phyloP scores from a whole-genome alignment of 2,329 filamentous ascomycete species.

The Fonsecaea erecta region DNA sequence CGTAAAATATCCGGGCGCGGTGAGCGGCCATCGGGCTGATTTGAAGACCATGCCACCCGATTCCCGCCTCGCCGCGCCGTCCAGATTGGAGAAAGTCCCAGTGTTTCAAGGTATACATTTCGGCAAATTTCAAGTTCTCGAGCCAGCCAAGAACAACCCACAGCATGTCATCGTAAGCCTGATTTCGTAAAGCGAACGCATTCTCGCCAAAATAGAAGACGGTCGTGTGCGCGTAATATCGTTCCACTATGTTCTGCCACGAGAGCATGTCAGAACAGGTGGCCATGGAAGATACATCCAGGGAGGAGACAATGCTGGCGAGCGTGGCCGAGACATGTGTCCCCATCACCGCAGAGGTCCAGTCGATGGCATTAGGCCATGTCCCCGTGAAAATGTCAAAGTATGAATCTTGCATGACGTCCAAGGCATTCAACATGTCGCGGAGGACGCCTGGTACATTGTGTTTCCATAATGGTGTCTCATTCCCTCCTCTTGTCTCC shows the following conservation, averaged over 20 bases:
- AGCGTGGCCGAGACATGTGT: constrained; percentile 78
- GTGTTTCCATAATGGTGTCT: constrained; percentile 3
- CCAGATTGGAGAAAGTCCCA: constrained; percentile 48
- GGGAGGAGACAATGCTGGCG: constrained; percentile 66
- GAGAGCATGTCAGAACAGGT: constrained; percentile 49
- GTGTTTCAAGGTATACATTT: constrained; percentile 68
- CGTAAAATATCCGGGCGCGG: constrained; percentile 82
- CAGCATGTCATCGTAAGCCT: constrained; percentile 92
- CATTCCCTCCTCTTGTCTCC: constrained; percentile 21
- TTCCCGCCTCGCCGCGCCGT: constrained; percentile 35
- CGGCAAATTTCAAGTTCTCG: constrained; percentile 76
- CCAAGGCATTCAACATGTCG: constrained; percentile 65
- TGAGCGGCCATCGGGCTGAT: constrained; percentile 80
- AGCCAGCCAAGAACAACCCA: constrained; percentile 95
- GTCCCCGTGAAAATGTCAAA: constrained; percentile 77
- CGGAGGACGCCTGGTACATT: constrained; percentile 14
- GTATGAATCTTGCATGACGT: constrained; percentile 76
- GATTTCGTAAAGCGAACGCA: constrained; percentile 70
- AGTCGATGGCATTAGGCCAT: constrained; percentile 88
- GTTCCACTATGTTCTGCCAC: constrained; percentile 79
- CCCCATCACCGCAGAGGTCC: constrained; percentile 84
- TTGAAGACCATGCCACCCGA: constrained; percentile 73
- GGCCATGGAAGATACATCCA: constrained; percentile 47
- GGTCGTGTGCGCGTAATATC: constrained; percentile 76
- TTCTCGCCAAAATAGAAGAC: constrained; percentile 89